phyloP scores from a whole-genome alignment of 1,284 basidiomycete genomes.

The Apiotrichum porosum region DNA sequence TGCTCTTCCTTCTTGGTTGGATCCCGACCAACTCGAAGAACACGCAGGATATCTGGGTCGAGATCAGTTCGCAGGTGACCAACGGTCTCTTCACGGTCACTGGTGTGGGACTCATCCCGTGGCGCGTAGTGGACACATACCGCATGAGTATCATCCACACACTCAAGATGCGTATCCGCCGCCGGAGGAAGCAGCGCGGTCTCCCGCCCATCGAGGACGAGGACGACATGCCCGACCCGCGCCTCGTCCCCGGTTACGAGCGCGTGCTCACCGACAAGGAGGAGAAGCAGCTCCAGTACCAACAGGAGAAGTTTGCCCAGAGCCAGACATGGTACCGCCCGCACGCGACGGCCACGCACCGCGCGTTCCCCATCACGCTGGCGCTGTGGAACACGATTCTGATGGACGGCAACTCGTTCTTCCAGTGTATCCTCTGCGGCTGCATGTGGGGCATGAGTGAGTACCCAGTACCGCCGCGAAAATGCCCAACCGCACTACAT shows the following conservation, averaged over 20 bases:
- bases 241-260: slow-evolving; percentile 66
- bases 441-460: slow-evolving; percentile 72
- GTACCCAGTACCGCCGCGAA: too few species aligned
- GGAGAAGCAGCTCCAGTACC: slow-evolving; percentile 62
- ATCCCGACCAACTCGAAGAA: slow-evolving; percentile 37
- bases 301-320: slow-evolving; percentile 46
- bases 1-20: slow-evolving; percentile 60
- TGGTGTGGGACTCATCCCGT: slow-evolving; percentile 60
- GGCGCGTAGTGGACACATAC: slow-evolving; percentile 70
- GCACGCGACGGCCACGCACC: slow-evolving; percentile 78
- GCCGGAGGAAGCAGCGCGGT: slow-evolving; percentile 58
- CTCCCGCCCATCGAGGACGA: slow-evolving; percentile 64
- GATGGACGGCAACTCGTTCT: slow-evolving; percentile 75
- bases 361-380: slow-evolving; percentile 72
- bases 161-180: slow-evolving; percentile 59
- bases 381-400: slow-evolving; percentile 47
- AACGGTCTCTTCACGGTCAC: slow-evolving; percentile 80
- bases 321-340: slow-evolving; percentile 78
- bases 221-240: slow-evolving; percentile 72
- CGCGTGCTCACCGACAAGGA: slow-evolving; percentile 63
- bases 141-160: slow-evolving; percentile 69
- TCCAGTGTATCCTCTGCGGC: slow-evolving; percentile 68
- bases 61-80: slow-evolving; percentile 66
- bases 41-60: slow-evolving; percentile 49
- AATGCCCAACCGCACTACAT: too few species aligned